phyloP scores from a whole-genome alignment of 495 filamentous ascomycete genomes.

The Clohesyomyces aquaticus region DNA sequence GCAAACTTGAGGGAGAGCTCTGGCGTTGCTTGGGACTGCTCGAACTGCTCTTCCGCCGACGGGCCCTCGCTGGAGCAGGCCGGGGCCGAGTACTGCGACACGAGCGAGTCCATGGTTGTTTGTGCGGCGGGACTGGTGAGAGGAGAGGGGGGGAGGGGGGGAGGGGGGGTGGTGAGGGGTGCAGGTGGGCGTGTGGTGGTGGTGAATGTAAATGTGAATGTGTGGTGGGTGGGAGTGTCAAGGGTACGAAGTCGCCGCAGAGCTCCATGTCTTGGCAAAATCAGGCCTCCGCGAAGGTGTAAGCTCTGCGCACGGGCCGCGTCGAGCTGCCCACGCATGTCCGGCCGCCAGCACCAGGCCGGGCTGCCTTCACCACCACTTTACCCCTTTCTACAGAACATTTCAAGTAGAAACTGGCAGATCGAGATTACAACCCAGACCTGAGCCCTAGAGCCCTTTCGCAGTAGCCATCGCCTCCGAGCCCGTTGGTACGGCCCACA shows the following conservation, averaged over 20 bases:
- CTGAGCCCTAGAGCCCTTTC: too few species aligned
- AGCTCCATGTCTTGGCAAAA: constrained; percentile 2
- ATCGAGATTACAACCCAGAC: too few species aligned
- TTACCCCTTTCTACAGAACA: too few species aligned
- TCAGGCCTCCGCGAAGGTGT: background rate
- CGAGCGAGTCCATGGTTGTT: constrained; percentile 80
- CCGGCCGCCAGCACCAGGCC: constrained; percentile 11
- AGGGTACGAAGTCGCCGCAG: background rate
- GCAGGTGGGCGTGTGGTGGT: constrained; percentile 7
- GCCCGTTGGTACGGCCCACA: too few species aligned
- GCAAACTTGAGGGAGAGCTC: constrained; percentile 86
- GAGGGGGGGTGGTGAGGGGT: constrained; percentile 1
- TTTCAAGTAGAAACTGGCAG: too few species aligned
- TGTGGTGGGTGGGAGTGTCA: background rate
- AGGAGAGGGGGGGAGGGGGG: background rate
- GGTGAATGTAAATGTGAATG: constrained; percentile 2
- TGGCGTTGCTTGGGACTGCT: constrained; percentile 66
- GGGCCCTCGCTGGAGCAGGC: constrained; percentile 72
- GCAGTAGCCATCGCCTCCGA: background rate
- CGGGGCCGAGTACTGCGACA: constrained; percentile 82
- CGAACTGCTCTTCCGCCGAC: constrained; percentile 73
- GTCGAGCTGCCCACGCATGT: constrained; percentile 18
- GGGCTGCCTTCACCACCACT: too few species aligned
- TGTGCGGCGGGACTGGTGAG: background rate
- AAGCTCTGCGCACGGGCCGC: constrained; percentile 8